Evolutionary conservation across 2,329 filamentous ascomycete genomes (phyloP).

Genomic region (Xylaria sp.): DNA sequence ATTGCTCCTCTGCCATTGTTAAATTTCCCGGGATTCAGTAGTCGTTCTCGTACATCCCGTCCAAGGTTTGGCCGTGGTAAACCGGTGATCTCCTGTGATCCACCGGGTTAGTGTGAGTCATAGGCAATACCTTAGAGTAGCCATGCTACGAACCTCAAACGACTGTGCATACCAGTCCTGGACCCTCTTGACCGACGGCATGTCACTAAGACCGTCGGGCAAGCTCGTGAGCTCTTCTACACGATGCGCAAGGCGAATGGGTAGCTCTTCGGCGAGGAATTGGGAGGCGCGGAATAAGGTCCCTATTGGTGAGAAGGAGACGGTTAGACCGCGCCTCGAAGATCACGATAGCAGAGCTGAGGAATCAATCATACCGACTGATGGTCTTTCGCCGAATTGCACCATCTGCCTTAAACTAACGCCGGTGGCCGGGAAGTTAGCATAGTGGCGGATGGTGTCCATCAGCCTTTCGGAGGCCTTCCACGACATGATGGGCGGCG

Average conservation of each 20-base stretch:
- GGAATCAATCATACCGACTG: conserved; percentile 71
- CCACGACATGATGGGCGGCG: conserved; percentile 80
- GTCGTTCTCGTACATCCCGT: conserved; percentile 78
- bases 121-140: conserved; percentile 34
- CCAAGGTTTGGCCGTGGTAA: conserved; percentile 81
- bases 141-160: conserved; percentile 76
- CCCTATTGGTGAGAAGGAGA: conserved; percentile 30
- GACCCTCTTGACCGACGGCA: conserved; percentile 95
- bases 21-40: conserved; percentile 73
- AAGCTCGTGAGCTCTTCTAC: conserved; percentile 93
- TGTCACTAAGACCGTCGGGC: conserved; percentile 95
- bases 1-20: conserved; percentile 67
- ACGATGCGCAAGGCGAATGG: conserved; percentile 94
- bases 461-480: conserved; percentile 89
- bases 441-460: conserved; percentile 97
- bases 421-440: conserved; percentile 94
- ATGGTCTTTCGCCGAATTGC: conserved; percentile 95
- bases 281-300: conserved; percentile 97
- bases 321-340: conserved; percentile 31
- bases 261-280: conserved; percentile 97
- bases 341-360: conserved; percentile 18
- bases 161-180: conserved; percentile 99
- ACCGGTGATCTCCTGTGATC: conserved; percentile 83
- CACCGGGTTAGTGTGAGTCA: conserved; percentile 49
- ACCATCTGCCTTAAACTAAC: conserved; percentile 99